phyloP scores from a whole-genome alignment of 179 eudicot species.

The Amaranthus tricolor region DNA sequence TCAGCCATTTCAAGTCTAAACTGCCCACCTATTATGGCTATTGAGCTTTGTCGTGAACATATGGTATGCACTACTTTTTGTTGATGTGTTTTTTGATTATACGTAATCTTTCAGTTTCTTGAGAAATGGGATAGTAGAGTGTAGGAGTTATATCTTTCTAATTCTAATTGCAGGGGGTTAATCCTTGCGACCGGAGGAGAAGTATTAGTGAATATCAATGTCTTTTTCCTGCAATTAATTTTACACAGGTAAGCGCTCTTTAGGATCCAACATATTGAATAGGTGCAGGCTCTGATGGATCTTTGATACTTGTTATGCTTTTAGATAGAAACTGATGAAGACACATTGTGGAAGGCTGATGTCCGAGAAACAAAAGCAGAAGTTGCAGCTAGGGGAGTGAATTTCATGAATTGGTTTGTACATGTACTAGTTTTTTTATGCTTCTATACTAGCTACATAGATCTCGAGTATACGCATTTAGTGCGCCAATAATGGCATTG shows the following conservation, averaged over 20 bases:
- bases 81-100: neutral
- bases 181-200: constrained; percentile 94
- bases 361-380: constrained; percentile 84
- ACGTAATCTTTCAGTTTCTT: neutral
- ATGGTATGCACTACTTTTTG: constrained; percentile 46
- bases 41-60: constrained; percentile 93
- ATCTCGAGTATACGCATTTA: constrained; percentile 5
- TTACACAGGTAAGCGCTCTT: constrained; percentile 59
- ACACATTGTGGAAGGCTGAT: constrained; percentile 72
- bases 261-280: constrained; percentile 1
- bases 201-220: constrained; percentile 64
- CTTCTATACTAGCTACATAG: neutral
- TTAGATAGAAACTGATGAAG: constrained; percentile 92
- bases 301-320: neutral
- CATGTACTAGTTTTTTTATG: constrained; percentile 7
- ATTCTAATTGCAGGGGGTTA: constrained; percentile 72
- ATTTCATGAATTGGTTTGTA: constrained; percentile 76
- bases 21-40: constrained; percentile 76
- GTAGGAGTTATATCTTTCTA: neutral
- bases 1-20: constrained; percentile 91
- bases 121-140: neutral
- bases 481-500: neutral
- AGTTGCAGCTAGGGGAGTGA: constrained; percentile 77
- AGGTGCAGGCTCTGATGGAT: neutral
- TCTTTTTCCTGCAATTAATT: constrained; percentile 87